Evolutionary conservation across 345 rosid species (phyloP).

Genomic region (Aurinia saxatilis): DNA sequence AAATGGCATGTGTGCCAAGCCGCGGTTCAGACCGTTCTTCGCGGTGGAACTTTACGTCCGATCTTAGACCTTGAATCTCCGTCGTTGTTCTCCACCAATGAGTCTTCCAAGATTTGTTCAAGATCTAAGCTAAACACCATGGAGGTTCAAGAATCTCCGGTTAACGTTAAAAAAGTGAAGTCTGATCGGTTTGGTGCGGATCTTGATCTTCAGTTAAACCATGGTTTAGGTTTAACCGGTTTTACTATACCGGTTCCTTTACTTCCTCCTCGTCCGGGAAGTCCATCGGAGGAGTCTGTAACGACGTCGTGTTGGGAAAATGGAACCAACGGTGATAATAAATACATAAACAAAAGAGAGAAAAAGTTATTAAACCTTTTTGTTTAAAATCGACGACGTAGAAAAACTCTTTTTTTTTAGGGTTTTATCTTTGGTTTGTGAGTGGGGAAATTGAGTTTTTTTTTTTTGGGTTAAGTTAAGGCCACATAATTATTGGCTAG

Average conservation of each 20-base stretch:
- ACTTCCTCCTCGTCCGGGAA: slow-evolving; percentile 39
- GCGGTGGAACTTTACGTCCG: slow-evolving; percentile 44
- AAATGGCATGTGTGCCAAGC: slow-evolving; percentile 59
- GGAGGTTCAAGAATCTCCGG: slow-evolving; percentile 5
- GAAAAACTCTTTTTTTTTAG: slow-evolving; percentile 11
- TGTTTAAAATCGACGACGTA: slow-evolving; percentile 34
- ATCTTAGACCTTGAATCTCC: slow-evolving; percentile 26
- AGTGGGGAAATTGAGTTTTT: background rate
- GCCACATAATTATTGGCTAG: slow-evolving; percentile 34
- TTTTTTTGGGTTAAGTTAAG: too few relatives aligned
- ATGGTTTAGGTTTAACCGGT: background rate
- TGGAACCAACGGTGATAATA: slow-evolving; percentile 31
- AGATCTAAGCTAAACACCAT: slow-evolving; percentile 54
- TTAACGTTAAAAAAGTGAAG: background rate
- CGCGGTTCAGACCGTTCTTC: slow-evolving; percentile 50
- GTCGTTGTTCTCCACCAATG: slow-evolving; percentile 39
- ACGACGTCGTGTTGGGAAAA: slow-evolving; percentile 70
- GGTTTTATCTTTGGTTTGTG: slow-evolving; percentile 3
- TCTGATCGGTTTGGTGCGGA: background rate
- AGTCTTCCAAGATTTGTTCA: slow-evolving; percentile 52
- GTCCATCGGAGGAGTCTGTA: slow-evolving; percentile 80
- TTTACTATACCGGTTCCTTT: background rate
- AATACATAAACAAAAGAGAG: slow-evolving; percentile 4
- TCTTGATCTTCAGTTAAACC: slow-evolving; percentile 5
- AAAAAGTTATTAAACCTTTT: slow-evolving; percentile 41